Conservation (phyloP, 108 stramenopile species). For the Fistulifera pelliculosa region DNA sequence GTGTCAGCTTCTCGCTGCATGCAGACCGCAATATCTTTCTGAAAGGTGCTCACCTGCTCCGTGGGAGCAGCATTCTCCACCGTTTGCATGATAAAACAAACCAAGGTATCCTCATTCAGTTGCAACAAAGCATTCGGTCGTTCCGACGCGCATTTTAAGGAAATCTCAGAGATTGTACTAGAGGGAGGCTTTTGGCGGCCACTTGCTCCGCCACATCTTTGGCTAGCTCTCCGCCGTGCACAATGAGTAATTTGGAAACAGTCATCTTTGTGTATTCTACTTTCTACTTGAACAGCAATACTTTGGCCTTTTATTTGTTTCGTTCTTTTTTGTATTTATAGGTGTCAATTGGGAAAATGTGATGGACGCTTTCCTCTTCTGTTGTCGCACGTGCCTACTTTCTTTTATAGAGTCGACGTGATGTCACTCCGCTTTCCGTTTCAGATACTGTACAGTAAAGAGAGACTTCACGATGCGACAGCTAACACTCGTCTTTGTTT, state of each 20-base stretch:
- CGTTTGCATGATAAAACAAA: constrained; percentile 33
- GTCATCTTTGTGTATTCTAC: too few species aligned
- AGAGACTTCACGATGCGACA: too few species aligned
- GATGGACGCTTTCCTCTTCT: too few species aligned
- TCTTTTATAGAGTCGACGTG: too few species aligned
- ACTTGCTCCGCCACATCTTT: constrained; percentile 29
- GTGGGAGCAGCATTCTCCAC: constrained; percentile 35
- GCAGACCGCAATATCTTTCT: neutral
- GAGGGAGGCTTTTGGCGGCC: neutral
- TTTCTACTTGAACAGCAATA: too few species aligned
- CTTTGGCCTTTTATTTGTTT: too few species aligned
- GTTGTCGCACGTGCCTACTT: too few species aligned
- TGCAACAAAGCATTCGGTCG: constrained; percentile 19
- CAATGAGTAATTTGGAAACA: constrained; percentile 6
- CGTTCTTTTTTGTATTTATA: too few species aligned
- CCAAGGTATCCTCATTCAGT: constrained; percentile 6
- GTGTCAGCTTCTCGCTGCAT: neutral
- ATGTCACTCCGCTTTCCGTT: too few species aligned
- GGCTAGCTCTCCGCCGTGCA: constrained; percentile 34
- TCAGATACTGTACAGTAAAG: too few species aligned
- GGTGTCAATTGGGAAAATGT: too few species aligned
- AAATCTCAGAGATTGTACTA: neutral
- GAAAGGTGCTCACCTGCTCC: constrained; percentile 15
- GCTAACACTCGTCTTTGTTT: too few species aligned
- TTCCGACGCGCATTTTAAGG: constrained; percentile 18